A percentile compares a stretch with the other conserved stretches of the same genome.
These are phyloP conservation scores for Dalbergia oliveri DNA, from an alignment of 306 rosid genomes.

Conservation along the genomic window DNA sequence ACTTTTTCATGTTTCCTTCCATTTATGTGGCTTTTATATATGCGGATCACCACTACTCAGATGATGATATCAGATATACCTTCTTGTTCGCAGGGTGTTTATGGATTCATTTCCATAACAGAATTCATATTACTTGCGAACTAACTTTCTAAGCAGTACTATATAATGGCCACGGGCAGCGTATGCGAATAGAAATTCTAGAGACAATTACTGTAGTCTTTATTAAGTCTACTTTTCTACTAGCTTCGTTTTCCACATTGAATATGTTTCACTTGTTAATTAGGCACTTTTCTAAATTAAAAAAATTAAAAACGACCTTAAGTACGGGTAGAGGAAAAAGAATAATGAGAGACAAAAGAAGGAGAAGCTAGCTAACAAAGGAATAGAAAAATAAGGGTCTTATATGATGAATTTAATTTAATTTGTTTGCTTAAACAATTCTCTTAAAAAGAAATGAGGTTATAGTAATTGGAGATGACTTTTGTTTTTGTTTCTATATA, in stretches of 20 bases:
- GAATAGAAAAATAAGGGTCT: background rate
- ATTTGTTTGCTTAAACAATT: background rate
- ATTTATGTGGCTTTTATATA: background rate
- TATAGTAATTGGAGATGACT: background rate
- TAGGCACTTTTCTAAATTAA: background rate
- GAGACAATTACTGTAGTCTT: slow-evolving; percentile 33
- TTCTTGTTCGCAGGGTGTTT: background rate
- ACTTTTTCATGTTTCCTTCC: slow-evolving; percentile 50
- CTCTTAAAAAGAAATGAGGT: background rate
- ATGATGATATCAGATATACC: too few species aligned
- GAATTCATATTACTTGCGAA: too few species aligned
- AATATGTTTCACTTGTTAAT: background rate
- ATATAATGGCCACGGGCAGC: background rate
- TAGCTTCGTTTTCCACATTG: background rate
- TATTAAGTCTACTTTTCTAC: slow-evolving; percentile 25
- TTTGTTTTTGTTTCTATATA: background rate
- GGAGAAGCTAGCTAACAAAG: background rate
- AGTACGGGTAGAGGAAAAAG: background rate
- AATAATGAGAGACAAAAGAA: background rate
- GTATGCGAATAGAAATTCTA: slow-evolving; percentile 30
- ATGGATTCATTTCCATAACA: background rate
- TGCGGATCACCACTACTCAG: too few species aligned
- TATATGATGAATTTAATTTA: background rate
- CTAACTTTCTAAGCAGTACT: too few species aligned
- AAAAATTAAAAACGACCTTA: background rate